Evolutionary conservation across 176 grass and related monocot genomes (phyloP).

Genomic region (bread wheat (Triticum aestivum)): IWGSC_CS_RefSeq_v2.1 NC_057799.1:16056548-16057047

Average conservation of each 20-base stretch:
- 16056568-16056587: not conserved
- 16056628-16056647: not conserved
- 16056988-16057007: slow-evolving; percentile 74
- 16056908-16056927: not conserved
- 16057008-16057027: slow-evolving; percentile 66
- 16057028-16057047: not conserved
- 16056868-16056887: not conserved
- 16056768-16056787: not conserved
- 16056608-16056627: not conserved
- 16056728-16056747: not conserved
- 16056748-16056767: not conserved
- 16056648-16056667: not conserved
- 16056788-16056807: not conserved
- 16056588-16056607: not conserved
- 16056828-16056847: not conserved
- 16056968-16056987: slow-evolving; percentile 81
- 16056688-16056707: not conserved
- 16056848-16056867: not conserved
- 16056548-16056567: not conserved
- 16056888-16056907: not conserved
- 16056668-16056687: not conserved
- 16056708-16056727: not conserved
- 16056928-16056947: not conserved
- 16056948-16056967: slow-evolving; percentile 55
- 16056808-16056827: not conserved